phyloP scores from a whole-genome alignment of 768 basidiomycete genomes.

The Trametes meyenii region DNA sequence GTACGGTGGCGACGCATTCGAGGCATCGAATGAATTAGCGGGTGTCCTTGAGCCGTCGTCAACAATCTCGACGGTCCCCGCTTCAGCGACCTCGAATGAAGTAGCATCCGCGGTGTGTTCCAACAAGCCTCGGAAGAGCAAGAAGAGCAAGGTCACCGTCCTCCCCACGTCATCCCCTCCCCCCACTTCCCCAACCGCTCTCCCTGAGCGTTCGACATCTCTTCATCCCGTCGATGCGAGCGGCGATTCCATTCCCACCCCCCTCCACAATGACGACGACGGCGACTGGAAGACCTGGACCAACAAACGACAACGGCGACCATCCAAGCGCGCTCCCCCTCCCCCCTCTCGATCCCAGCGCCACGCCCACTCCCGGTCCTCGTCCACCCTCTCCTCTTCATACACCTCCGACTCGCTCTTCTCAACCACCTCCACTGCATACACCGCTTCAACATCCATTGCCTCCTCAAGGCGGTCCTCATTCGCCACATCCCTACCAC shows the following conservation, averaged over 20 bases:
- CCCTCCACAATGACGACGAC: background rate
- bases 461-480: background rate
- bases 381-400: conserved; percentile 1
- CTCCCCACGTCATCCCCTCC: too few relatives aligned
- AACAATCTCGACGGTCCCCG: background rate
- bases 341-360: background rate
- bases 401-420: conserved; percentile 3
- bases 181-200: too few relatives aligned
- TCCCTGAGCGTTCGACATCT: too few relatives aligned
- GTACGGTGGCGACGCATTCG: background rate
- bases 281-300: background rate
- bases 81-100: background rate
- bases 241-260: background rate
- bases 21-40: background rate
- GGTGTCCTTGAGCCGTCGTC: background rate
- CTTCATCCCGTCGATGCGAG: too few relatives aligned
- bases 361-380: background rate
- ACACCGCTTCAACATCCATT: background rate
- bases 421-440: background rate
- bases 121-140: too few relatives aligned
- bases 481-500: background rate
- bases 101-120: too few relatives aligned
- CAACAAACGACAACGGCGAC: background rate
- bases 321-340: background rate
- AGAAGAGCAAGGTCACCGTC: too few relatives aligned